phyloP scores from a whole-genome alignment of 139 green algal genomes.

The Gonium pectorale region DNA sequence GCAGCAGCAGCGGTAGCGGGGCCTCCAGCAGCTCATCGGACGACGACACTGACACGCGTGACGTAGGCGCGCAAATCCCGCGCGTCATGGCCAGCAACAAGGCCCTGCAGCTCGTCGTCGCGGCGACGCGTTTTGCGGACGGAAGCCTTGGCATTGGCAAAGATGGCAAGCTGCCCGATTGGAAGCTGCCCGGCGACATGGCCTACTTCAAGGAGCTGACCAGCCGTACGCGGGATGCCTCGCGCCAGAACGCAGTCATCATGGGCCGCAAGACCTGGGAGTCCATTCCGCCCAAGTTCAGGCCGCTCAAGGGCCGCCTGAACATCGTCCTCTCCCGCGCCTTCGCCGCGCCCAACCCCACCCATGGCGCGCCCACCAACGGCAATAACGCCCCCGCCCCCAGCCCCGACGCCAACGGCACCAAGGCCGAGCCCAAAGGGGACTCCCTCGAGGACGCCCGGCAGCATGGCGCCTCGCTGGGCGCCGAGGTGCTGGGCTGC shows the following conservation, averaged over 20 bases:
- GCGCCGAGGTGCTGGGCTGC: conserved; percentile 68
- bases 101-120: conserved; percentile 93
- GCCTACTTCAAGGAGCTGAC: conserved; percentile 95
- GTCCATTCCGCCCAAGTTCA: conserved; percentile 92
- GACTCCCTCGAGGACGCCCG: background rate
- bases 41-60: background rate
- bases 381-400: conserved; percentile 5
- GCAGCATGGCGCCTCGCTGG: conserved; percentile 15
- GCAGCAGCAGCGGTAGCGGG: background rate
- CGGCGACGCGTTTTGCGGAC: conserved; percentile 81
- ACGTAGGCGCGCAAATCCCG: background rate
- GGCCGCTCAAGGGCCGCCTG: conserved; percentile 89
- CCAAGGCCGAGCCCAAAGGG: background rate
- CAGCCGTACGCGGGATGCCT: conserved; percentile 56
- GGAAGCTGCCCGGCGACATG: conserved; percentile 89
- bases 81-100: background rate
- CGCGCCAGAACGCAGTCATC: conserved; percentile 93
- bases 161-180: conserved; percentile 67
- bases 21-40: background rate
- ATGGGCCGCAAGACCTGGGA: conserved; percentile 99
- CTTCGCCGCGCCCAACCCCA: background rate
- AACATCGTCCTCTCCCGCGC: conserved; percentile 94
- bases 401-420: conserved; percentile 9
- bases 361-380: background rate
- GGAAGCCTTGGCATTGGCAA: conserved; percentile 90